Percentiles rank a stretch among this genome's conserved stretches.
Conservation (phyloP, 1,284 basidiomycete genomes). For the Microbotryum scabiosae region DNA sequence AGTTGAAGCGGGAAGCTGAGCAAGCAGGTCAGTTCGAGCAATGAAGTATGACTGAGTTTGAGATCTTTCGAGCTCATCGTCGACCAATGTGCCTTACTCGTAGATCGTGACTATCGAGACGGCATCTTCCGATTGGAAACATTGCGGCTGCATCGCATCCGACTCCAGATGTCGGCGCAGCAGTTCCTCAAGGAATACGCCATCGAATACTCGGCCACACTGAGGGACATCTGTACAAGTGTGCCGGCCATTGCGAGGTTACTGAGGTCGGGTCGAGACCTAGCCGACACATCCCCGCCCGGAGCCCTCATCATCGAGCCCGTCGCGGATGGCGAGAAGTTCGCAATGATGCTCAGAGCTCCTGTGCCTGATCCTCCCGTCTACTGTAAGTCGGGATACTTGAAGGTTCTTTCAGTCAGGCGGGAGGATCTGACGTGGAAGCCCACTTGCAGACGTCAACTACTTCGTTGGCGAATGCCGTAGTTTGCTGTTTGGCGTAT, state of each 20-base stretch:
- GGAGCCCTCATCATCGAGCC: constrained; percentile 9
- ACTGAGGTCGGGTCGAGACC: background rate
- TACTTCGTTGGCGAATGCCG: constrained; percentile 77
- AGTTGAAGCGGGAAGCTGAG: constrained; percentile 79
- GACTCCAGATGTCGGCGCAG: constrained; percentile 27
- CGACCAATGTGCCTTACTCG: background rate
- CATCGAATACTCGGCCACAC: constrained; percentile 14
- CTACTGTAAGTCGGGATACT: constrained; percentile 52
- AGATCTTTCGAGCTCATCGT: no score
- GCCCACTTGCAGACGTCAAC: constrained; percentile 55
- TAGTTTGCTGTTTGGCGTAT: constrained; percentile 80
- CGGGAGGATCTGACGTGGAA: background rate
- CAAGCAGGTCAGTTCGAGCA: constrained; percentile 60
- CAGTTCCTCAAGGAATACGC: constrained; percentile 25
- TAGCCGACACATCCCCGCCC: constrained; percentile 2
- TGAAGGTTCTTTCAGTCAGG: constrained; percentile 39
- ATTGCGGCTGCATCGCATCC: constrained; percentile 48
- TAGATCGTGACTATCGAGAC: constrained; percentile 85
- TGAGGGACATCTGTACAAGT: constrained; percentile 10
- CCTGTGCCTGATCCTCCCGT: constrained; percentile 59
- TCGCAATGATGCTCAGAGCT: constrained; percentile 29
- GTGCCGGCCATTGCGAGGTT: background rate
- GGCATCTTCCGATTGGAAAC: constrained; percentile 92
- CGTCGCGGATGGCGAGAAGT: constrained; percentile 4
- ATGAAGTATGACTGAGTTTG: background rate